A percentile compares a stretch with the other conserved stretches of the same genome.
Evolutionary conservation across 768 basidiomycete genomes (phyloP).

Genomic region (Gloeopeniophorella convolvens): DNA sequence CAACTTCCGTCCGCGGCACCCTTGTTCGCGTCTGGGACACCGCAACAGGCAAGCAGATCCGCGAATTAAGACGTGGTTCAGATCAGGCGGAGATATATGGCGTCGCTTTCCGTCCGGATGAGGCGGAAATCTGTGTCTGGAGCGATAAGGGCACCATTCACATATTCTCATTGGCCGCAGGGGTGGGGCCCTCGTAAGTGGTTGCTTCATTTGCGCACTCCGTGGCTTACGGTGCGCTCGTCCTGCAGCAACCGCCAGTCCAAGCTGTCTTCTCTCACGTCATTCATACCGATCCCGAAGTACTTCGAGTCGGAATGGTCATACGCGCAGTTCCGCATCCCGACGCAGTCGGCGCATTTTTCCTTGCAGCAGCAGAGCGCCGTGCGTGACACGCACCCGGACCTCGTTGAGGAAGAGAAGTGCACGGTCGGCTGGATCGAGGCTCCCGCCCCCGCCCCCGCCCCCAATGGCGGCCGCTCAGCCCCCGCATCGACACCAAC

Average conservation of each 20-base stretch:
- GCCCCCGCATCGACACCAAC: slow-evolving; percentile 16
- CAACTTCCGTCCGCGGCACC: slow-evolving; percentile 78
- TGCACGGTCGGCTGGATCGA: slow-evolving; percentile 86
- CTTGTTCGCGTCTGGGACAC: slow-evolving; percentile 86
- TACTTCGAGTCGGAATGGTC: slow-evolving; percentile 98
- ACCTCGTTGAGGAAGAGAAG: slow-evolving; percentile 73
- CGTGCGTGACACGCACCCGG: slow-evolving; percentile 42
- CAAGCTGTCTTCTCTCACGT: slow-evolving; percentile 69
- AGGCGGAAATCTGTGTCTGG: slow-evolving; percentile 83
- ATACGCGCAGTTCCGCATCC: slow-evolving; percentile 87
- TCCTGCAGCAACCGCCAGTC: slow-evolving; percentile 74
- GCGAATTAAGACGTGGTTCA: slow-evolving; percentile 78
- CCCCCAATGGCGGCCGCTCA: slow-evolving; percentile 33
- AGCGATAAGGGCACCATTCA: slow-evolving; percentile 96
- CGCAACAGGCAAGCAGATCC: slow-evolving; percentile 58
- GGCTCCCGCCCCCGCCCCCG: slow-evolving; percentile 36
- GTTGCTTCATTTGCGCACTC: neutral
- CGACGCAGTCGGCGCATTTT: slow-evolving; percentile 76
- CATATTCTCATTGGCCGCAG: slow-evolving; percentile 64
- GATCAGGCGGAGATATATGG: slow-evolving; percentile 92
- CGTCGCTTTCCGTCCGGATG: slow-evolving; percentile 81
- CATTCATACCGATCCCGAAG: slow-evolving; percentile 77
- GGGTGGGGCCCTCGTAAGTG: slow-evolving; percentile 61
- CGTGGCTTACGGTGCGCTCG: neutral
- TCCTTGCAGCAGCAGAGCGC: slow-evolving; percentile 64